These are phyloP conservation scores for Phytophthora citricola DNA, from an alignment of 352 stramenopile species.

Conservation along the genomic window DNA sequence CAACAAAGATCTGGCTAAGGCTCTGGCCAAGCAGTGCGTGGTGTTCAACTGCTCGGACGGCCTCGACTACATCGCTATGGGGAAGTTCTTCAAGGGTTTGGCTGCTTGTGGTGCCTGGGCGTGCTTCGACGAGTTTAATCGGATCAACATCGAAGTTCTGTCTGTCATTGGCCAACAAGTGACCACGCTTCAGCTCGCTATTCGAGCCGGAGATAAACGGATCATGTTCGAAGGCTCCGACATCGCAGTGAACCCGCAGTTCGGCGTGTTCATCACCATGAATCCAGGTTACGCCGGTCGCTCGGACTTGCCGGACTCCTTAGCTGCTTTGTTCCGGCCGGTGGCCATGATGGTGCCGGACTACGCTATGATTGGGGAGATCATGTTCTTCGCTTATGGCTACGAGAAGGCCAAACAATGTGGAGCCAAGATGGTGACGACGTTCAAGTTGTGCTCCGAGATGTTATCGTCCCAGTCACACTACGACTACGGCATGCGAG, in stretches of 20 bases:
- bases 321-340: conserved; percentile 94
- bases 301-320: conserved; percentile 94
- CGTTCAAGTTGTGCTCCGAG: conserved; percentile 95
- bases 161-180: conserved; percentile 89
- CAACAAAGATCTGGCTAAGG: conserved; percentile 95
- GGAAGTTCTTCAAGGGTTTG: conserved; percentile 94
- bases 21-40: conserved; percentile 94
- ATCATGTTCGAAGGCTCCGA: conserved; percentile 96
- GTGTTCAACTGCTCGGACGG: conserved; percentile 97
- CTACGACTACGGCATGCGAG: conserved; percentile 97
- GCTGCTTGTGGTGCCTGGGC: conserved; percentile 94
- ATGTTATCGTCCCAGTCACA: conserved; percentile 95
- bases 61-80: conserved; percentile 96
- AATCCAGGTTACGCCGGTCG: conserved; percentile 96
- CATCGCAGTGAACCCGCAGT: conserved; percentile 93
- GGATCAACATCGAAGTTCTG: conserved; percentile 95
- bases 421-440: conserved; percentile 96
- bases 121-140: conserved; percentile 97
- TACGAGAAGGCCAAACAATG: conserved; percentile 94
- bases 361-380: conserved; percentile 96
- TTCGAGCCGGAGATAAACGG: conserved; percentile 84
- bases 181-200: conserved; percentile 88
- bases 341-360: conserved; percentile 98
- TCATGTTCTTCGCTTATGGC: conserved; percentile 97
- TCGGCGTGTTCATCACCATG: conserved; percentile 97